Evolutionary conservation across 805 yeast species (phyloP), one percentile per base, ranked within the genome.

Genomic region (Danielozyma ontarioensis): DNA sequence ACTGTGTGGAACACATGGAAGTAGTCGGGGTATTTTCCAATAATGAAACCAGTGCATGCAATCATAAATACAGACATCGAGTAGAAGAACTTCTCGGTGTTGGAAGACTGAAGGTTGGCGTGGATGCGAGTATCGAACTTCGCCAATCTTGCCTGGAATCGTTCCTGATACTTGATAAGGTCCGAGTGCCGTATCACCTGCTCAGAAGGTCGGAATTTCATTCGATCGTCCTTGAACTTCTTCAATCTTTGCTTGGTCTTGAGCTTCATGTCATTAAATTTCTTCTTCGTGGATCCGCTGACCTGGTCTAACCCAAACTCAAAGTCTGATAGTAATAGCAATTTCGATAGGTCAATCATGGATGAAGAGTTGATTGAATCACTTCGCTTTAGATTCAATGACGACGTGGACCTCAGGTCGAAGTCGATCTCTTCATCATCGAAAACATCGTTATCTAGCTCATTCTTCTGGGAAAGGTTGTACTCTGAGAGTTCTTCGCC

Each of bases 1-100:
- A 57, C 60, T 0, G 95, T 77, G 57, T 90, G 89, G 45, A 79
- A 72, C 1, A 79, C 53, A 44, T 88, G 97, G 55, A 90, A 81
- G 57, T 73, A 76, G 24, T 73, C 70, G 0, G 97, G 97, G 39
- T 73, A 72, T 37, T 71, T 72, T 7, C 96, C 97, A 43, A 89
- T 76, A 4, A 87, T 55, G 36, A 78, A 70, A 0, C 97, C 97
- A 17, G 80, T 67, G 13, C 73, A 53, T 27, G 90, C 84, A 5
- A 90, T 74, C 33, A 75, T 59, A 36, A 78, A 74, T 25, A 87
- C 65, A 0, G 94, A 79, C 27, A 77, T 56, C 0, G 96, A 79
- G 53, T 87, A 93, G 52, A 87, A 87, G 16, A 79, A 45, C 54
- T 90, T 90, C 51, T 90, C 96, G 1, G 67, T 63, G 6, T 56